These are phyloP conservation scores for Erodium maritimum DNA, from an alignment of 345 rosid species.

Conservation along the genomic window DNA sequence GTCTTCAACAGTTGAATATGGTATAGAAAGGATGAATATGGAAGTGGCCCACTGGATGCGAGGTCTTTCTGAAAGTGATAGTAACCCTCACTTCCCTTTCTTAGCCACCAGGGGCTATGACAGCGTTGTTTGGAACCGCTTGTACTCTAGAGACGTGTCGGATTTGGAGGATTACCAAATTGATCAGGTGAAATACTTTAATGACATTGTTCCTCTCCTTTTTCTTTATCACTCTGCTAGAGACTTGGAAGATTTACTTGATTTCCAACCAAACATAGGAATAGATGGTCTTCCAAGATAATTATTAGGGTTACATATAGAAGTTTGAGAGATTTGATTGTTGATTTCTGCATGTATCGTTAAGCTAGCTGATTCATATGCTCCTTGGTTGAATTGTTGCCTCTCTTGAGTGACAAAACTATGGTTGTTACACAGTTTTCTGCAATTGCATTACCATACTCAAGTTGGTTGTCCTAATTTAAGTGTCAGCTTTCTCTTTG, in stretches of 20 bases:
- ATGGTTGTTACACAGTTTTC: no score
- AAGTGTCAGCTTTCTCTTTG: no score
- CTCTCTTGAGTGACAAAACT: no score
- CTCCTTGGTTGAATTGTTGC: no score
- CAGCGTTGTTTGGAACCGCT: slow-evolving; percentile 86
- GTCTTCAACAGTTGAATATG: slow-evolving; percentile 58
- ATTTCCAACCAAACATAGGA: background rate
- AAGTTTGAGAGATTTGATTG: no score
- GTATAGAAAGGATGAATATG: slow-evolving; percentile 68
- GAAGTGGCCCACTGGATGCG: slow-evolving; percentile 90
- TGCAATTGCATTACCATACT: no score
- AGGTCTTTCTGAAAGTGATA: slow-evolving; percentile 35
- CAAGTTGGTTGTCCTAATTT: no score
- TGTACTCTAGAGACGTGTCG: slow-evolving; percentile 61
- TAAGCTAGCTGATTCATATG: no score
- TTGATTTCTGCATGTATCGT: background rate
- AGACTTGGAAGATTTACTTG: no score
- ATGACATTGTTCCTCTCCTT: background rate
- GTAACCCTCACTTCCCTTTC: slow-evolving; percentile 46
- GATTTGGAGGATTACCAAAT: slow-evolving; percentile 48
- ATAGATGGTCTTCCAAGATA: background rate
- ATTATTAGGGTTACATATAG: background rate
- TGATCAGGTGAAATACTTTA: slow-evolving; percentile 42
- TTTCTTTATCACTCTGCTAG: background rate
- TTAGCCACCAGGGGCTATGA: slow-evolving; percentile 70